These are phyloP conservation scores for Vachellia collinsii DNA, from an alignment of 306 rosid genomes.

Conservation along the genomic window DNA sequence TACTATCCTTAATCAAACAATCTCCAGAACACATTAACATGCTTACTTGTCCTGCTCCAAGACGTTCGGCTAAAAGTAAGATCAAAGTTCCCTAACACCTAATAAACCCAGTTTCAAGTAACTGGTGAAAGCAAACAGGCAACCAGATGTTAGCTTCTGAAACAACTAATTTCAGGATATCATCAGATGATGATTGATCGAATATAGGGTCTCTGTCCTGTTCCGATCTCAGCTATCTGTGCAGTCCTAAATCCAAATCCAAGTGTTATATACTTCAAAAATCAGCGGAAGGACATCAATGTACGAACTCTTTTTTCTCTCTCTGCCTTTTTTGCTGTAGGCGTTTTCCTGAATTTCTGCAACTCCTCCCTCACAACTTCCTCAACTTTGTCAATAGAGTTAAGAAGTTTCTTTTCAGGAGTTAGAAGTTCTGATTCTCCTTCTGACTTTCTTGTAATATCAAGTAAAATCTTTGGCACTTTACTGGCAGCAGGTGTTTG, in stretches of 20 bases:
- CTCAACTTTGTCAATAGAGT: slow-evolving; percentile 72
- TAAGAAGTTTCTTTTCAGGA: slow-evolving; percentile 77
- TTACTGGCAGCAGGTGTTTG: slow-evolving; percentile 37
- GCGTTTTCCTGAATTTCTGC: slow-evolving; percentile 67
- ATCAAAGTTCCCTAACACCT: neutral
- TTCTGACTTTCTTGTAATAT: slow-evolving; percentile 41
- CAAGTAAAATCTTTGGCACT: slow-evolving; percentile 45
- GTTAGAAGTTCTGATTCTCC: slow-evolving; percentile 56
- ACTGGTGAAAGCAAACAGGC: slow-evolving; percentile 29
- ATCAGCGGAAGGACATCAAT: slow-evolving; percentile 89
- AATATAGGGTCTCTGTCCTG: neutral
- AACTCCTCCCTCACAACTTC: slow-evolving; percentile 67
- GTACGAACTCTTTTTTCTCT: slow-evolving; percentile 68
- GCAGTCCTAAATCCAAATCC: neutral
- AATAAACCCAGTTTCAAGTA: slow-evolving; percentile 9
- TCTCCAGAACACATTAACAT: neutral
- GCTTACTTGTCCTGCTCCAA: slow-evolving; percentile 34
- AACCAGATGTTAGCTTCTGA: neutral
- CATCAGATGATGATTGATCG: neutral
- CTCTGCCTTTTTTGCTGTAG: slow-evolving; percentile 72
- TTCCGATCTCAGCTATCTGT: neutral
- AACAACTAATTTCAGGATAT: neutral
- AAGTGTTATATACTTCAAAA: neutral
- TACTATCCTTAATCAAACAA: neutral
- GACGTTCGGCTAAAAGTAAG: slow-evolving; percentile 33